A percentile compares a stretch with the other conserved stretches of the same genome.
Conservation (phyloP, 192 early-diverging fungal species). For the Backusella tuberculispora region DNA sequence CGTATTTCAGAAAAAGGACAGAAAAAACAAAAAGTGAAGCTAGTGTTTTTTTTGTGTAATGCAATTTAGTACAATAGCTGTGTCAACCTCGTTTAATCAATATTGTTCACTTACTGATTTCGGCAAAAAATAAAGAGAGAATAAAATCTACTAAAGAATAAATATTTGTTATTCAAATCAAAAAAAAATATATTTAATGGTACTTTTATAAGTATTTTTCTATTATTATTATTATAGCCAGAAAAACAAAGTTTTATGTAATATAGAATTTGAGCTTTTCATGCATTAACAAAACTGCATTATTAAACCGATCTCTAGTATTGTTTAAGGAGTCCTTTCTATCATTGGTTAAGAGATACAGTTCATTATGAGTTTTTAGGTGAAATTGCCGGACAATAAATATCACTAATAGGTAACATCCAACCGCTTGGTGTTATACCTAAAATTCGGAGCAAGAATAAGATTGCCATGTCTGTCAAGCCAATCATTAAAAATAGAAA, state of each 20-base stretch:
- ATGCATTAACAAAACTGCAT: constrained; percentile 70
- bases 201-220: not conserved
- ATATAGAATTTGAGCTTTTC: not conserved
- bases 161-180: constrained; percentile 38
- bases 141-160: constrained; percentile 75
- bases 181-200: not conserved
- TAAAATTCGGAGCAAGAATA: not conserved
- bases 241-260: not conserved
- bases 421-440: not conserved
- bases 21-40: constrained; percentile 87
- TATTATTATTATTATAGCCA: not conserved
- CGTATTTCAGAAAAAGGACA: constrained; percentile 90
- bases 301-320: constrained; percentile 79
- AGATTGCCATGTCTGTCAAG: not conserved
- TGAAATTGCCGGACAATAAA: constrained; percentile 88
- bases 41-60: constrained; percentile 69
- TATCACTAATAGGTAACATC: constrained; percentile 65
- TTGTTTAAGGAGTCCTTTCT: constrained; percentile 93
- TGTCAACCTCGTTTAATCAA: constrained; percentile 8
- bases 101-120: constrained; percentile 63
- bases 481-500: constrained; percentile 11
- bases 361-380: constrained; percentile 82
- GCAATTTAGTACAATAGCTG: not conserved
- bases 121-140: constrained; percentile 78
- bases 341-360: constrained; percentile 92